Base-by-base conservation (phyloP, 306 rosid species). In the Crataegus laevigata region DNA sequence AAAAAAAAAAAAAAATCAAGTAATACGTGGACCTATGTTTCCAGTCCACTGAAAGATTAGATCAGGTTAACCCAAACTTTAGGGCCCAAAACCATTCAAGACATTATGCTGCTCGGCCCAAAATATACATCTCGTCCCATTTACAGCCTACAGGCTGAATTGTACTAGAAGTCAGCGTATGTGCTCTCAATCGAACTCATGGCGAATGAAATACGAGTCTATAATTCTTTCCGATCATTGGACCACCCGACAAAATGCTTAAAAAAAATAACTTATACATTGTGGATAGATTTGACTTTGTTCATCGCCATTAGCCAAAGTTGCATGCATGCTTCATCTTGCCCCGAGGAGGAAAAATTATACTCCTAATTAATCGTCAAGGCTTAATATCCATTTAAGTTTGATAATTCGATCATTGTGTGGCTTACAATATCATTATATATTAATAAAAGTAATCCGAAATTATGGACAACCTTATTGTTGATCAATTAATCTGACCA, bases 161-260 rank as follows among this genome's bases (percentile, higher is more conserved):
- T 3, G 43, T 9, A 10, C n/a, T 38, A 2, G 43, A 6, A 9
- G 43, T 40, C 43, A 3, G 43, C 3, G 43, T 40, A 2, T 40
- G 43, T 40, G 43, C 43, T 38, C 43, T 40, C 43, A 36, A 36
- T 32, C 1, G 8, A 32, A 32, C 36, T 32, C 1, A 32, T 5
- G 8, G 0, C 0, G 8, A 3, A 5, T 32, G 36, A 1, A 6
- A 32, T 32, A 32, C 8, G 36, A 32, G 6, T 32, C 0, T 32
- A 0, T 0, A 32, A 32, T 32, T 32, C 1, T 32, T 32, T 0
- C 8, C 36, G 6, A 32, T 32, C 36, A 32, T 32, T 32, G 36
- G 7, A 8, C 8, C 8, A 32, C 36, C 36, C 36, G 0, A 32
- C 11, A 38, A 38, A 38, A 38, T 38, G 10, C 11, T 2, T 38